Evolutionary conservation across 169 alveolate genomes (phyloP).

Genomic region (Sarcocystis neurona): DNA sequence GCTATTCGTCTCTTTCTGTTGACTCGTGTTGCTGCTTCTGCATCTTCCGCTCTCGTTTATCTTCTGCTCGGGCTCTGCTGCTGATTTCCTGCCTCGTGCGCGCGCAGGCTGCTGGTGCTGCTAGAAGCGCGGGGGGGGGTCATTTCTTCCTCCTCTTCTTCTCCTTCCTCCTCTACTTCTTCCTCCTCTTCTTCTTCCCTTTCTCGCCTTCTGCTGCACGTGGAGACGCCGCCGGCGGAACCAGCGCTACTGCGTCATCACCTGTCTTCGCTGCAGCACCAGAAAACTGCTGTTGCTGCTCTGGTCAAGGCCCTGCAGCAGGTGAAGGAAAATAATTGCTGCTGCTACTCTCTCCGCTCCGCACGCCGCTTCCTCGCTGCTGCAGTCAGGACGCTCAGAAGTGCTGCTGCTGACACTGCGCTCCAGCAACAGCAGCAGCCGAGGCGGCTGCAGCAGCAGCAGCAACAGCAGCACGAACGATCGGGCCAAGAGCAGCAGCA

Average conservation of each 20-base stretch:
- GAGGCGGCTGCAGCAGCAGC: too few species aligned
- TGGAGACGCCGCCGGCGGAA: conserved; percentile 68
- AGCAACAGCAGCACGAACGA: too few species aligned
- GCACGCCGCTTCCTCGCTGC: conserved; percentile 26
- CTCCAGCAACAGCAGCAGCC: background rate
- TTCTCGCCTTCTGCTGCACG: conserved; percentile 47
- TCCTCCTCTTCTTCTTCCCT: background rate
- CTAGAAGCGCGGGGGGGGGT: conserved; percentile 11
- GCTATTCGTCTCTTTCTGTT: background rate
- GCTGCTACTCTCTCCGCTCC: background rate
- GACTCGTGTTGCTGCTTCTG: background rate
- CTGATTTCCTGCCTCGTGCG: background rate
- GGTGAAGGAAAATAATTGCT: conserved; percentile 55
- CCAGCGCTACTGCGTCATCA: conserved; percentile 67
- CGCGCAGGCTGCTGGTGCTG: conserved; percentile 29
- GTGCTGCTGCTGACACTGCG: background rate
- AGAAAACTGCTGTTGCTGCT: conserved; percentile 70
- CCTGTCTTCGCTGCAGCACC: conserved; percentile 64
- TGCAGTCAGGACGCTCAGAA: conserved; percentile 5
- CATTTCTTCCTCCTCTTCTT: background rate
- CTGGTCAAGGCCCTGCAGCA: conserved; percentile 69
- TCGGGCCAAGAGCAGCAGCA: background rate
- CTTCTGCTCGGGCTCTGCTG: background rate
- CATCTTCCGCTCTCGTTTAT: background rate
- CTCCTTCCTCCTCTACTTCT: background rate